These are phyloP conservation scores for Backusella westeae DNA, from an alignment of 192 early-diverging fungal genomes.

Conservation along the genomic window DNA sequence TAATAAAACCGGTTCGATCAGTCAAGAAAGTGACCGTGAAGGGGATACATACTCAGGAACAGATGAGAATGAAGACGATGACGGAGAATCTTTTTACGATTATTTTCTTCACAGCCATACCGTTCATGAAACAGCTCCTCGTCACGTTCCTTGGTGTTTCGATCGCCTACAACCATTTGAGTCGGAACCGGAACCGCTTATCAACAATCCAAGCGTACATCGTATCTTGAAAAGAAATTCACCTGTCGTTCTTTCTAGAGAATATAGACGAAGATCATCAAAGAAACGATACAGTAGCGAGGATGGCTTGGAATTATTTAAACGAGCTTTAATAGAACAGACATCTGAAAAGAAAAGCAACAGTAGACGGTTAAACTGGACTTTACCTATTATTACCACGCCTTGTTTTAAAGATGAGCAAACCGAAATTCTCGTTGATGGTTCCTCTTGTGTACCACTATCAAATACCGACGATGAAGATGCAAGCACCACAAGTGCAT, in stretches of 20 bases:
- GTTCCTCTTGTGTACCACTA: background rate
- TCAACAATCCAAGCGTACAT: constrained; percentile 42
- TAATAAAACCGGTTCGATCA: constrained; percentile 12
- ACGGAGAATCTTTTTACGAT: background rate
- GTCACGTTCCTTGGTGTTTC: constrained; percentile 43
- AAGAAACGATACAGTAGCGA: constrained; percentile 11
- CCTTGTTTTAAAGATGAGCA: constrained; percentile 32
- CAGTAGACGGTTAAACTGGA: constrained; percentile 31
- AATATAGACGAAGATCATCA: constrained; percentile 35
- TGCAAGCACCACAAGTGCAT: background rate
- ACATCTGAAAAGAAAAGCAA: background rate
- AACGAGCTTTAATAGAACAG: constrained; percentile 20
- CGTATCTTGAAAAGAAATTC: constrained; percentile 44
- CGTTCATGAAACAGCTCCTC: constrained; percentile 36
- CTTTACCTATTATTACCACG: constrained; percentile 19
- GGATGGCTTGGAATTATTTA: constrained; percentile 21
- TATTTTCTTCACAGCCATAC: constrained; percentile 19
- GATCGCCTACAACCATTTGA: constrained; percentile 49
- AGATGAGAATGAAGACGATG: background rate
- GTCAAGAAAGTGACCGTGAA: background rate
- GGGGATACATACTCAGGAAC: background rate
- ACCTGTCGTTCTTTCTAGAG: constrained; percentile 47
- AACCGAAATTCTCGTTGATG: constrained; percentile 21
- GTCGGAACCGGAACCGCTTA: constrained; percentile 45
- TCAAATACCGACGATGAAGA: constrained; percentile 13